Base-by-base conservation (phyloP, 805 yeast genomes). In the Lachancea cidri region DNA sequence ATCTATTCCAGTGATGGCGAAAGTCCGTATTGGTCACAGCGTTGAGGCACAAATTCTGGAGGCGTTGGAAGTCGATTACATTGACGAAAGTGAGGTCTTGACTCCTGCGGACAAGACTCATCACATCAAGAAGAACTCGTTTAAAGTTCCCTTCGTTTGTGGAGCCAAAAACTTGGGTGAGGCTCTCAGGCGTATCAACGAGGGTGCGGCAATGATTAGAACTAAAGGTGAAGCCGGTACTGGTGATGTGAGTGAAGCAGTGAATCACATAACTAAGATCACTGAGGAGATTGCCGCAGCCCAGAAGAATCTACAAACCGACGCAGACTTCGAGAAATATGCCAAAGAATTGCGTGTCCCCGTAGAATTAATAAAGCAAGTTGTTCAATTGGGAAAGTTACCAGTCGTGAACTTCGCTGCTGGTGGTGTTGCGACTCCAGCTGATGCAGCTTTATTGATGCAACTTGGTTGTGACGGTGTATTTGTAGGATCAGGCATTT, bases 161-260 rank as follows among this genome's bases (percentile, higher is more conserved):
- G 94, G 94, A 30, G 86, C 89, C 44, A 81, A 79, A 59, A 76
- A 84, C 64, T 72, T 84, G 43, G 93, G 91, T 33, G 93, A 84
- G 64, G 89, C 91, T 2, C 71, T 84, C 50, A 76, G 93, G 62
- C 74, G 94, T 58, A 72, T 85, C 55, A 67, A 72, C 52, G 94
- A 84, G 64, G 93, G 93, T 50, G 91, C 93, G 29, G 89, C 91
- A 24, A 83, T 84, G 91, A 75, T 84, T 58, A 74, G 93, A 61
- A 81, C 93, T 49, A 84, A 84, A 66, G 94, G 94, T 51, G 94
- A 84, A 62, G 93, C 94, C 27, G 94, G 94, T 34, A 85, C 94
- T 29, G 94, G 94, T 41, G 93, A 84, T 62, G 79, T 84, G 39
- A 77, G 86, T 32, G 91, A 84, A 62, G 93, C 93, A 11, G 86